Base-by-base conservation (phyloP, 2,329 filamentous ascomycete genomes). In the Penicillium sp. region DNA sequence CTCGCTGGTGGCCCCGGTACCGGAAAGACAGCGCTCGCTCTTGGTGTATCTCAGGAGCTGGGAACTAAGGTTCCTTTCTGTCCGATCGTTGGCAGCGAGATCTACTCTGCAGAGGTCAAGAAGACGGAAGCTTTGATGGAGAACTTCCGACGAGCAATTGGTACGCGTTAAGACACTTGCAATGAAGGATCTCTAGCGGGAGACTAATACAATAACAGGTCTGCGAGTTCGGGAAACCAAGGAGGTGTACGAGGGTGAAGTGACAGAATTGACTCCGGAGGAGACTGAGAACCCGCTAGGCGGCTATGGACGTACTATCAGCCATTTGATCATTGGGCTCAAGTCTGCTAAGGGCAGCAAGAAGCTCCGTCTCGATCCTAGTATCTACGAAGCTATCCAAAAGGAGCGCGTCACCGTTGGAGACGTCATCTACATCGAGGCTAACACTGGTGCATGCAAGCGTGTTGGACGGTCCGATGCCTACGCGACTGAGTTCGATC, bases 91-190 rank as follows among this genome's bases (percentile, higher is more conserved):
- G 94, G 92, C 67, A 97, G 92, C 80, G 94, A 99, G 77, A 89
- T 99, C 68, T 99, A 97, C 79, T 96, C 91, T 65, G 89, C 93
- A 44, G 94, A 99, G 77, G 92, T 99, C 61, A 99, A 99, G 85
- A 99, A 99, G 85, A 99, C 94, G 48, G 94, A 99, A 77, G 89
- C 96, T 64, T 80, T 99, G 72, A 97, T 97, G 94, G 94, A 99
- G 82, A 97, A 97, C 80, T 99, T 99, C 76, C 85, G 94, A 73
- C 84, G 94, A 71, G 94, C 94, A 56, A 99, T 99, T 74, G 94
- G 93, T 84, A 77, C 47, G 70, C 40, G 43, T 53, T 49, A 11
- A 31, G n/a, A 40, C 41, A n/a, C 6, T 37, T 18, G 25, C 22
- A 18, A 26, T 15, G 15, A n/a, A 14, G 5, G 20, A 43, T 18